Evolutionary conservation across 352 stramenopile genomes (phyloP).

Genomic region (Phytophthora macrochlamydospora): DNA sequence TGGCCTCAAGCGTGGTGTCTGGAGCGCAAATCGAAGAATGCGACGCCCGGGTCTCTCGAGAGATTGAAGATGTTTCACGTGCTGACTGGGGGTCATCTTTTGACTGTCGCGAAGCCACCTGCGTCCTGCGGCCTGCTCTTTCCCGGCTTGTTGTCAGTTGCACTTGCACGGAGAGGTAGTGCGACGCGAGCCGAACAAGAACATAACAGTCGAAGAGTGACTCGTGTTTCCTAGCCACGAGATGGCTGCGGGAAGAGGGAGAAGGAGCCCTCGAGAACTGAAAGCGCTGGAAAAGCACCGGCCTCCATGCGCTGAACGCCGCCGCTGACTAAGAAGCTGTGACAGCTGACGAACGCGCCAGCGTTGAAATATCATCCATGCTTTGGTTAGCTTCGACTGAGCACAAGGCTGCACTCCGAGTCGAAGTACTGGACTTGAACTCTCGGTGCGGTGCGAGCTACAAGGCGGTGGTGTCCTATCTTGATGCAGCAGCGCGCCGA

Average conservation of each 20-base stretch:
- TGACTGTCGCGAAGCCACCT: not conserved
- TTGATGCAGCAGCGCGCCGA: no score
- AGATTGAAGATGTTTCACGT: not conserved
- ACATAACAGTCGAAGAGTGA: not conserved
- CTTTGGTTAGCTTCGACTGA: not conserved
- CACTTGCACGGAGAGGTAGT: not conserved
- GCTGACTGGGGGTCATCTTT: not conserved
- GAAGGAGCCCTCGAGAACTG: not conserved
- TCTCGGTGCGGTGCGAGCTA: not conserved
- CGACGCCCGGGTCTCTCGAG: not conserved
- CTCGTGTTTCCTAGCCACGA: not conserved
- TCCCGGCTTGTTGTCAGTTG: not conserved
- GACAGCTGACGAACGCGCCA: not conserved
- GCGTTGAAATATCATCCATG: not conserved
- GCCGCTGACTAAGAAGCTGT: not conserved
- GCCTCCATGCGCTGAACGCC: not conserved
- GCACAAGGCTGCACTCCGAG: not conserved
- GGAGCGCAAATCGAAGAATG: constrained; percentile 3
- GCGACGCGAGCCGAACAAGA: not conserved
- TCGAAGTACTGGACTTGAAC: not conserved
- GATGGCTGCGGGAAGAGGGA: not conserved
- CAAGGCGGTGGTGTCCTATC: not conserved
- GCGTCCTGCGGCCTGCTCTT: not conserved
- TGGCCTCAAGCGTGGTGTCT: not conserved
- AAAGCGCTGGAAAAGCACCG: not conserved